These are phyloP conservation scores for Pseudocercospora fuligena DNA, from an alignment of 2,329 filamentous ascomycete species.

Conservation along the genomic window DNA sequence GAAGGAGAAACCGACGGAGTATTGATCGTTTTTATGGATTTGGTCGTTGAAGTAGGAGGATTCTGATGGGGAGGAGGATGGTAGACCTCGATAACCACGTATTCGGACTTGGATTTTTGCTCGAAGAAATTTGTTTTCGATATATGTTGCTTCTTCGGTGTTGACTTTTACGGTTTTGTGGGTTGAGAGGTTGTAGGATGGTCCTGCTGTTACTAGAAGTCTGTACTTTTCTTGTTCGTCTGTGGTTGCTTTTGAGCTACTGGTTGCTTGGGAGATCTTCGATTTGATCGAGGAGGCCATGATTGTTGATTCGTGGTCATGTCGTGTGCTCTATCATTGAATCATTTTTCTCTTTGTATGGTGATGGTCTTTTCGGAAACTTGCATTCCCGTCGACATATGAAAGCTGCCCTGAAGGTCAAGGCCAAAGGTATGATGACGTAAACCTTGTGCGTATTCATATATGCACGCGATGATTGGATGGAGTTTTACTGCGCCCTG, in stretches of 20 bases:
- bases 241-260: constrained; percentile 30
- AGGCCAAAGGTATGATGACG: constrained; percentile 1
- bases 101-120: constrained; percentile 79
- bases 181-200: constrained; percentile 69
- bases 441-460: not conserved
- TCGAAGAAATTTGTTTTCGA: constrained; percentile 68
- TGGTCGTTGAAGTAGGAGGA: constrained; percentile 78
- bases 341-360: not conserved
- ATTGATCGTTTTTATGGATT: constrained; percentile 75
- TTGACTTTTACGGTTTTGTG: constrained; percentile 80
- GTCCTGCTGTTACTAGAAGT: constrained; percentile 79
- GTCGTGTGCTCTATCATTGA: not conserved
- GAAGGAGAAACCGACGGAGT: constrained; percentile 81
- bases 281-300: constrained; percentile 36
- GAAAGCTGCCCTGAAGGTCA: constrained; percentile 1
- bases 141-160: constrained; percentile 57
- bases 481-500: not conserved
- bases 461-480: not conserved
- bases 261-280: constrained; percentile 26
- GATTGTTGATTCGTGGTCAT: not conserved
- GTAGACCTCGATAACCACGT: constrained; percentile 66
- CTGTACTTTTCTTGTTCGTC: constrained; percentile 66
- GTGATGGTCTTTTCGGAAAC: not conserved
- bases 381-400: not conserved
- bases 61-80: constrained; percentile 63